Evolutionary conservation across 331 rosid genomes (phyloP), one percentile per base, ranked within the genome.

Genomic region (Dryas integrifolia): DNA sequence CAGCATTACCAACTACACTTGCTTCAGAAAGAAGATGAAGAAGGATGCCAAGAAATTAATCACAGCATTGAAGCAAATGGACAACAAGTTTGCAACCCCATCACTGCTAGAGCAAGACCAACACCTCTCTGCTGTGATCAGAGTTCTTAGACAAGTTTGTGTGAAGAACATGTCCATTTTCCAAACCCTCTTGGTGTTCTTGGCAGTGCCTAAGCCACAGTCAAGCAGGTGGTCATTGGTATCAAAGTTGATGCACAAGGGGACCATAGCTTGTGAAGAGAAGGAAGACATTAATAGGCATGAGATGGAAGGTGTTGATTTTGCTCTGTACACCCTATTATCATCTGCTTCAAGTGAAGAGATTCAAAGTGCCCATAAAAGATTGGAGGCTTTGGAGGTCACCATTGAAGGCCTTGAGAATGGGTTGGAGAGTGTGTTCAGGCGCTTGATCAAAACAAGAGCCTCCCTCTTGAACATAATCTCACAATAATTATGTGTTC

Each of bases 361-460:
- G 76, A 80, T 85, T 40, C 64, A 70, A 48, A 50, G 1, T 26
- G 76, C 81, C 45, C 71, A 77, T 11, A 65, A 68, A 51, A 79
- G 67, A 4, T 58, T 87, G 78, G 79, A 83, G 77, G 84, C 70
- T 61, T 83, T 90, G 84, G 92, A 85, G 69, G 80, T 68, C 30
- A 78, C 77, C 58, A 73, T 83, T 70, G 88, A 87, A 78, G 78
- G 69, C 43, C 44, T 88, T 52, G 97, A 88, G 74, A 87, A 66
- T 64, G 82, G 84, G 5, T 53, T 92, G 75, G 92, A 83, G 59
- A 76, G 41, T 14, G 18, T 90, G 44, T 88, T 80, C 67, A 85
- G 90, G 86, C 73, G 72, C 69, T 72, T 92, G 84, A 72, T 90
- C 11, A 88, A 78, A 63, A 72, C 85, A 0, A 92, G 97, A 77